These are phyloP conservation scores for Yarrowia sp. DNA, from an alignment of 805 yeast species.

Conservation along the genomic window DNA sequence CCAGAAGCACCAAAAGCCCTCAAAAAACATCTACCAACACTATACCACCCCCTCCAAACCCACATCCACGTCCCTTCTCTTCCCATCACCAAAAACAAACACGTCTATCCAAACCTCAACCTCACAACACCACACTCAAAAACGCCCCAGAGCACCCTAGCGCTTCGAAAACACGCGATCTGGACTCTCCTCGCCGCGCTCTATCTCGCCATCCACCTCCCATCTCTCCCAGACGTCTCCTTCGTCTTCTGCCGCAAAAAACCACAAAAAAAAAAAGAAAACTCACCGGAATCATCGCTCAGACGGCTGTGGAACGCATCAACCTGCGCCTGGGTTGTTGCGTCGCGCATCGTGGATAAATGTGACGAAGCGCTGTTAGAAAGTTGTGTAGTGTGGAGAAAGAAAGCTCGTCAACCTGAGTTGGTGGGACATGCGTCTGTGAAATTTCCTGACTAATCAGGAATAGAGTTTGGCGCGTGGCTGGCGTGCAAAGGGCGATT, in stretches of 20 bases:
- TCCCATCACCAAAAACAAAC: too few relatives aligned
- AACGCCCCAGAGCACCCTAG: too few relatives aligned
- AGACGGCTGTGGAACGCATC: constrained; percentile 23
- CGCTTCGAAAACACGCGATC: too few relatives aligned
- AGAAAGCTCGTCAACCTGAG: too few relatives aligned
- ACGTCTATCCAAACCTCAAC: too few relatives aligned
- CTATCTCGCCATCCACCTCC: not conserved
- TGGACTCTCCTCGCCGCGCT: not conserved
- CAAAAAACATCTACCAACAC: too few relatives aligned
- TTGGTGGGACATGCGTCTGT: constrained; percentile 5
- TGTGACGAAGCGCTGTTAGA: too few relatives aligned
- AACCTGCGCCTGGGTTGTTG: constrained; percentile 21
- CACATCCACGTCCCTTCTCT: too few relatives aligned
- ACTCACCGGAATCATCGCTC: constrained; percentile 23
- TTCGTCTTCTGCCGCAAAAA: not conserved
- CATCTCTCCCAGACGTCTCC: not conserved
- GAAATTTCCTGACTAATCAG: not conserved
- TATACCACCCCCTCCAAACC: not conserved
- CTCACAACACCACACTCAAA: too few relatives aligned
- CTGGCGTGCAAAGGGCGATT: too few relatives aligned
- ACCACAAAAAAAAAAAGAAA: too few relatives aligned
- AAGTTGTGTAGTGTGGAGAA: not conserved
- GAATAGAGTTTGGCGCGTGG: not conserved
- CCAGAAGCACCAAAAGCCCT: too few relatives aligned
- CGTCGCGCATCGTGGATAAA: constrained; percentile 3